Conservation (phyloP, 257 asterid genomes). For the Penstemon eatonii region DNA sequence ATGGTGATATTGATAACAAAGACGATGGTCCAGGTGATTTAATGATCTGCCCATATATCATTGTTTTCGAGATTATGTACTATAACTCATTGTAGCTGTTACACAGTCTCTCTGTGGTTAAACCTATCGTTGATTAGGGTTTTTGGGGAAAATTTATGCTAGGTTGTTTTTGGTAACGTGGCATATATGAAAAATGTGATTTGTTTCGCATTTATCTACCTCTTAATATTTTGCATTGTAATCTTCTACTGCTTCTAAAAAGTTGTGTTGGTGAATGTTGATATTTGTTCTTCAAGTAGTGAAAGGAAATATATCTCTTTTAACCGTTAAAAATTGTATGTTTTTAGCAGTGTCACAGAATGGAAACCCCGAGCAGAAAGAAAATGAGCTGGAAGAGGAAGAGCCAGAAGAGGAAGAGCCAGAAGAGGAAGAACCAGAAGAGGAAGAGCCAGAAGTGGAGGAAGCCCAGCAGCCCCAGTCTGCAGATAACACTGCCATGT, state of each 20-base stretch:
- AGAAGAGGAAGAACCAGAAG: slow-evolving; percentile 28
- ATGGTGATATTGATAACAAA: slow-evolving; percentile 38
- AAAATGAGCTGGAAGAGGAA: slow-evolving; percentile 28
- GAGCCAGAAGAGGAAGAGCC: slow-evolving; percentile 35
- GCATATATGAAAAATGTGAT: not conserved
- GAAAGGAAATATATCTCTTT: not conserved
- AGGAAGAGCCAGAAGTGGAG: slow-evolving; percentile 30
- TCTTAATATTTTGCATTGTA: not conserved
- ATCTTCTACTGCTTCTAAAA: not conserved
- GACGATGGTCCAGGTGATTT: slow-evolving; percentile 47
- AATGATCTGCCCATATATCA: not conserved
- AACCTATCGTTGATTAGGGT: not conserved
- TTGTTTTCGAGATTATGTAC: not conserved
- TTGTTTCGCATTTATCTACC: not conserved
- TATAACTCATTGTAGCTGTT: not conserved
- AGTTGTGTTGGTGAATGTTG: not conserved
- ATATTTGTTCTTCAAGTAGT: too few species aligned
- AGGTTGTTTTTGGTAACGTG: too few species aligned
- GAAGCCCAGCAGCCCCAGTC: slow-evolving; percentile 26
- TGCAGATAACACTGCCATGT: slow-evolving; percentile 29
- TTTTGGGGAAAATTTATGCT: too few species aligned
- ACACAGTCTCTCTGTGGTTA: not conserved
- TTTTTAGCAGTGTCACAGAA: slow-evolving; percentile 35
- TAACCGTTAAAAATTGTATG: not conserved
- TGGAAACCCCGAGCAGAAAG: slow-evolving; percentile 41